Conservation (phyloP, 805 yeast genomes). For the Starmerella stigmatis region DNA sequence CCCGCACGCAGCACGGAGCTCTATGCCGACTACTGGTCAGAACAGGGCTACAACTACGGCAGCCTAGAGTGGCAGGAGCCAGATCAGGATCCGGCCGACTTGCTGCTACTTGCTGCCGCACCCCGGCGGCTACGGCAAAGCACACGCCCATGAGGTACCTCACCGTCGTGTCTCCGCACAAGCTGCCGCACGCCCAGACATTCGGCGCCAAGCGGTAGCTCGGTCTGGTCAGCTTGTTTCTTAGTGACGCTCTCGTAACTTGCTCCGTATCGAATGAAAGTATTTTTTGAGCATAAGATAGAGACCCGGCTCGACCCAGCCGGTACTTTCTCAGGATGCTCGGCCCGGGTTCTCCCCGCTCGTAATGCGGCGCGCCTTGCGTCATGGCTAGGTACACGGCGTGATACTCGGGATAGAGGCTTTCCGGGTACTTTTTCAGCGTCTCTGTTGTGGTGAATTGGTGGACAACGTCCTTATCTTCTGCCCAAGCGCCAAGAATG, state of each 20-base stretch:
- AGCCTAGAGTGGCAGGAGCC: slow-evolving; percentile 46
- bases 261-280: not conserved
- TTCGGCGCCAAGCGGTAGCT: not conserved
- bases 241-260: not conserved
- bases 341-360: not conserved
- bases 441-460: slow-evolving; percentile 6
- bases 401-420: slow-evolving; percentile 30
- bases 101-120: slow-evolving; percentile 18
- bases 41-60: slow-evolving; percentile 27
- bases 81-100: slow-evolving; percentile 39
- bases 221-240: not conserved
- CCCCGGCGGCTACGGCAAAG: slow-evolving; percentile 7
- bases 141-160: slow-evolving; percentile 4
- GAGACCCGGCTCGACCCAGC: not conserved
- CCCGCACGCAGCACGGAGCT: slow-evolving; percentile 3
- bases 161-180: slow-evolving; percentile 6
- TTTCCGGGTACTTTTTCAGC: slow-evolving; percentile 26
- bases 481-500: slow-evolving; percentile 13
- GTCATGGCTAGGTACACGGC: slow-evolving; percentile 25
- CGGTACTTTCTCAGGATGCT: not conserved
- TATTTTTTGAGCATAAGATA: not conserved
- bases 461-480: not conserved
- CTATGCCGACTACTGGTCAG: slow-evolving; percentile 23
- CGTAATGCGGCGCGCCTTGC: not conserved
- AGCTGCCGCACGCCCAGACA: slow-evolving; percentile 8